phyloP scores from a whole-genome alignment of 164 flowering plant genomes.

The Dillenia suffruticosa region DNA sequence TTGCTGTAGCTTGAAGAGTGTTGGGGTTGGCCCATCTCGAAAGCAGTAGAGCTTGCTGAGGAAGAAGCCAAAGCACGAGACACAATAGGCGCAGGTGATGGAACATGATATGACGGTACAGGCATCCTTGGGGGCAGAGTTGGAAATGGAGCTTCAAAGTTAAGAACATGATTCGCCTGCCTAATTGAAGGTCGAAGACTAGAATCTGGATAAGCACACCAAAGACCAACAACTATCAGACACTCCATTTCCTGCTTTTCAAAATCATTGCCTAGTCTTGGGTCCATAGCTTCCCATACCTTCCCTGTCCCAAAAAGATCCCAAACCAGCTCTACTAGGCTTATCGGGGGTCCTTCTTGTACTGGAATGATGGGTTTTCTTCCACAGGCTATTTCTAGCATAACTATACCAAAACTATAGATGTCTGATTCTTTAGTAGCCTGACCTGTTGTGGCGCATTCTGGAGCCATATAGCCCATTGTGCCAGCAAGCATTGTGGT shows the following conservation, averaged over 20 bases:
- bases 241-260: conserved; percentile 31
- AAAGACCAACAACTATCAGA: conserved; percentile 41
- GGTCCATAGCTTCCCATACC: conserved; percentile 35
- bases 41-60: no score
- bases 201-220: conserved; percentile 51
- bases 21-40: no score
- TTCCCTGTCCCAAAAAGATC: conserved; percentile 36
- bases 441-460: conserved; percentile 43
- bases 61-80: no score
- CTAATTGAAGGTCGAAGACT: conserved; percentile 36
- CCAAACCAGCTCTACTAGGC: conserved; percentile 59
- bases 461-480: conserved; percentile 59
- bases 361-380: conserved; percentile 27
- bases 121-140: conserved; percentile 38
- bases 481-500: conserved; percentile 56
- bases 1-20: no score
- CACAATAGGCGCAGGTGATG: no score
- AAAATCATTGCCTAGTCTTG: conserved; percentile 17
- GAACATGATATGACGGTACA: conserved; percentile 12
- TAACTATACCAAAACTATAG: conserved; percentile 54
- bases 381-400: conserved; percentile 47
- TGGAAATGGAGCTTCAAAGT: conserved; percentile 40
- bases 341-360: conserved; percentile 19
- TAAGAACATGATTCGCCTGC: conserved; percentile 36
- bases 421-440: conserved; percentile 54